Percentiles rank a stretch among this genome's conserved stretches.
phyloP scores from a whole-genome alignment of 2,329 filamentous ascomycete genomes.

The Sclerotinia borealis region DNA sequence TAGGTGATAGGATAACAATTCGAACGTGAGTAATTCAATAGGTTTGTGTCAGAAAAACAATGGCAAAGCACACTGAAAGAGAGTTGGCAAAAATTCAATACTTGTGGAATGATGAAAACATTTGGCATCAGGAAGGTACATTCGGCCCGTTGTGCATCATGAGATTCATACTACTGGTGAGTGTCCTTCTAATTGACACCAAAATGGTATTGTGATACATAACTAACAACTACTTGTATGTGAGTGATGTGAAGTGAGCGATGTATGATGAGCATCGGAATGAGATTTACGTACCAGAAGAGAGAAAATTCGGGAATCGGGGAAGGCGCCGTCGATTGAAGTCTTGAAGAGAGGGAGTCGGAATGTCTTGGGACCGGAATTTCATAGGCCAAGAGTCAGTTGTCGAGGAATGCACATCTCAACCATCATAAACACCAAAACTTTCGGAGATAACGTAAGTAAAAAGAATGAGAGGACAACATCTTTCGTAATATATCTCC shows the following conservation, averaged over 20 bases:
- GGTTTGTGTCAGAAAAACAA: background rate
- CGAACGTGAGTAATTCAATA: conserved; percentile 2
- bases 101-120: background rate
- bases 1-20: conserved; percentile 1
- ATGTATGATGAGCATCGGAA: background rate
- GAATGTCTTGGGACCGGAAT: background rate
- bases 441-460: background rate
- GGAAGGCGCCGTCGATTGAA: too few relatives aligned
- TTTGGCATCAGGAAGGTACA: conserved; percentile 3
- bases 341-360: background rate
- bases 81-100: background rate
- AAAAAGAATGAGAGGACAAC: background rate
- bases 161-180: background rate
- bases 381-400: background rate
- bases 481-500: background rate
- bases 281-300: background rate
- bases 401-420: background rate
- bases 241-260: too few relatives aligned
- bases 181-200: background rate
- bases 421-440: background rate
- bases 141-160: conserved; percentile 4
- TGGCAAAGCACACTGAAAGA: background rate
- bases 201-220: background rate
- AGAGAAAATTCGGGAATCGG: background rate
- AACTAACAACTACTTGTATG: background rate